phyloP scores from a whole-genome alignment of 768 basidiomycete genomes.

The Kwoniella heveanensis region DNA sequence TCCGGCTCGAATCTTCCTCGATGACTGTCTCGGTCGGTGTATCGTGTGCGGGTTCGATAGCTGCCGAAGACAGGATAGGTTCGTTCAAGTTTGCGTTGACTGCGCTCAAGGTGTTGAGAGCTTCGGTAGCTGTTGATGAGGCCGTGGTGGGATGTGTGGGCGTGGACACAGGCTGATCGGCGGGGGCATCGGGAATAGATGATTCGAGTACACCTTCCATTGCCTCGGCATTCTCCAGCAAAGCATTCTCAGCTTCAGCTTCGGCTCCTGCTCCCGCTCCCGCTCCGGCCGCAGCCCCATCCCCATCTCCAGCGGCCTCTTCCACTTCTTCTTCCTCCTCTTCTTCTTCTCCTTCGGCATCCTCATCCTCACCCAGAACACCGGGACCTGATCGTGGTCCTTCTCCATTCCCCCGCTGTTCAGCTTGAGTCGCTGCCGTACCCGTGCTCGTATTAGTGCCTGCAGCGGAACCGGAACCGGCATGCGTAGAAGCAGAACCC shows the following conservation, averaged over 20 bases:
- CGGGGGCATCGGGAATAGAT: constrained; percentile 39
- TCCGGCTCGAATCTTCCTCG: constrained; percentile 24
- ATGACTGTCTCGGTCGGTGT: constrained; percentile 15
- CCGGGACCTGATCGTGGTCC: no score
- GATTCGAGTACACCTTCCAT: constrained; percentile 39
- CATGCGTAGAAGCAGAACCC: background rate
- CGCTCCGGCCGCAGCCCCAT: background rate
- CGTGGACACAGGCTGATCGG: constrained; percentile 1
- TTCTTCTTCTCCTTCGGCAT: constrained; percentile 1
- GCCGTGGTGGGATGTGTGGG: background rate
- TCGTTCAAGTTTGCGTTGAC: constrained; percentile 30
- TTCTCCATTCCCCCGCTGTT: background rate
- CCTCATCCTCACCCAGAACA: background rate
- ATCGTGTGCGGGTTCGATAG: constrained; percentile 23
- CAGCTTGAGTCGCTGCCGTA: background rate
- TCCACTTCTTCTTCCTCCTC: background rate
- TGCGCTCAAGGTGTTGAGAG: constrained; percentile 11
- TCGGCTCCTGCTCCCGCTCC: background rate
- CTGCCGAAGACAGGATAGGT: constrained; percentile 29
- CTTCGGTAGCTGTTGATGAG: constrained; percentile 22
- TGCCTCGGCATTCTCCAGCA: constrained; percentile 34
- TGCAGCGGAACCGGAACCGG: no score
- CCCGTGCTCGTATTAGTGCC: background rate
- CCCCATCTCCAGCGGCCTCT: no score
- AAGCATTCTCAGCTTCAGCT: constrained; percentile 22